Evolutionary conservation across 208 protist genomes (phyloP).

Genomic region (Spironucleus salmonicida): DNA sequence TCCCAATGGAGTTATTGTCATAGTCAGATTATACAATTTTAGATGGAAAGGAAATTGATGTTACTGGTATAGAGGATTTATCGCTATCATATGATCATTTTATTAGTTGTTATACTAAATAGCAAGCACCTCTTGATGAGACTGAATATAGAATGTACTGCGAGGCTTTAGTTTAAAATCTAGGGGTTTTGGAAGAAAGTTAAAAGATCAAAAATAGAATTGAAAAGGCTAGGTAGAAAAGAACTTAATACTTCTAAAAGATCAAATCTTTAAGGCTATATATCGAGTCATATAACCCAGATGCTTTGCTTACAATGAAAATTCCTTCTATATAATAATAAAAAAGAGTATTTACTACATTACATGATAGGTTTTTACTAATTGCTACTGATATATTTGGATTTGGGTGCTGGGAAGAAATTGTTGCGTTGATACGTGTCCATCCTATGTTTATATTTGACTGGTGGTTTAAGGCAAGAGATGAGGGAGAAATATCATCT

Average conservation of each 20-base stretch:
- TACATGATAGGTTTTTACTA: slow-evolving; percentile 15
- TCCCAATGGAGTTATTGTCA: neutral
- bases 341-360: neutral
- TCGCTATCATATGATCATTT: too few relatives aligned
- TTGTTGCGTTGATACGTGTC: slow-evolving; percentile 1
- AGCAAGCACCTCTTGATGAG: neutral
- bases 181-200: neutral
- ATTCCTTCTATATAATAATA: neutral
- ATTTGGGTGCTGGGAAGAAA: slow-evolving; percentile 3
- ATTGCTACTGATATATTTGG: neutral
- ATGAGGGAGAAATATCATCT: neutral
- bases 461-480: slow-evolving; percentile 25
- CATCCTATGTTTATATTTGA: slow-evolving; percentile 14
- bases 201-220: neutral
- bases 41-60: neutral
- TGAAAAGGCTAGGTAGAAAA: neutral
- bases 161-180: slow-evolving; percentile 23
- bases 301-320: neutral
- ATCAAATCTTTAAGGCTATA: neutral
- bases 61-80: slow-evolving; percentile 6
- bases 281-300: neutral
- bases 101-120: too few relatives aligned
- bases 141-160: neutral
- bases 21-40: neutral
- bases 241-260: neutral